phyloP scores from a whole-genome alignment of 2,329 filamentous ascomycete species.

The Tolypocladium ophioglossoides region DNA sequence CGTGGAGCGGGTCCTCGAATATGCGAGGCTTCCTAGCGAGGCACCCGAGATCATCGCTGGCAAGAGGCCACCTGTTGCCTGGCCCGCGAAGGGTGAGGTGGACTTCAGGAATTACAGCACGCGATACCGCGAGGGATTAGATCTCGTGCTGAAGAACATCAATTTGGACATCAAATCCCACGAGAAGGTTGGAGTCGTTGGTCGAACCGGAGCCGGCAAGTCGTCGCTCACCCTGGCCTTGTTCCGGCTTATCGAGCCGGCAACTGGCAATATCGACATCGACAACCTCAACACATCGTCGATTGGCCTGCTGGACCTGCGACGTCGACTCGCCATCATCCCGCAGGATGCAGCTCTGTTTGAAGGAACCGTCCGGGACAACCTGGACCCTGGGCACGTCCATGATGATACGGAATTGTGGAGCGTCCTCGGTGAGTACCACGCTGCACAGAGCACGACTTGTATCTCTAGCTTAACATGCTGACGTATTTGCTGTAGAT shows the following conservation, averaged over 20 bases:
- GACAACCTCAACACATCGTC: slow-evolving; percentile 81
- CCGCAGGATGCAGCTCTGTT: slow-evolving; percentile 96
- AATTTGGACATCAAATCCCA: slow-evolving; percentile 86
- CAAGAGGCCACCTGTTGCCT: slow-evolving; percentile 76
- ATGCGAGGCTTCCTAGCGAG: slow-evolving; percentile 82
- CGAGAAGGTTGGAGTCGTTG: slow-evolving; percentile 97
- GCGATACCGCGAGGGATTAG: slow-evolving; percentile 79
- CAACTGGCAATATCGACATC: slow-evolving; percentile 74
- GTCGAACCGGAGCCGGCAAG: slow-evolving; percentile 91
- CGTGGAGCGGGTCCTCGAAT: slow-evolving; percentile 94
- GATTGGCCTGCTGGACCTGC: slow-evolving; percentile 82
- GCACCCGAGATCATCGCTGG: slow-evolving; percentile 88
- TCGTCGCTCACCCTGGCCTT: slow-evolving; percentile 85
- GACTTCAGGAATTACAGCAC: slow-evolving; percentile 92
- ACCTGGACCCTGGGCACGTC: slow-evolving; percentile 87
- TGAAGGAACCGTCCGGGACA: slow-evolving; percentile 86
- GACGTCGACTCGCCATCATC: slow-evolving; percentile 87
- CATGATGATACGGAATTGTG: slow-evolving; percentile 96
- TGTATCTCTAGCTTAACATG: neutral
- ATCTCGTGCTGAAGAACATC: slow-evolving; percentile 88
- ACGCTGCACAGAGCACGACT: neutral
- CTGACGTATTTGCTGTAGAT: slow-evolving; percentile 38
- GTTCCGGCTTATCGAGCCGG: slow-evolving; percentile 91
- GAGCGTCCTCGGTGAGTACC: slow-evolving; percentile 74
- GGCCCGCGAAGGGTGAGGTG: slow-evolving; percentile 83